A percentile compares a stretch with the other conserved stretches of the same genome.
These are phyloP conservation scores for Penicillium salamii DNA, from an alignment of 495 filamentous ascomycete species.

Conservation along the genomic window DNA sequence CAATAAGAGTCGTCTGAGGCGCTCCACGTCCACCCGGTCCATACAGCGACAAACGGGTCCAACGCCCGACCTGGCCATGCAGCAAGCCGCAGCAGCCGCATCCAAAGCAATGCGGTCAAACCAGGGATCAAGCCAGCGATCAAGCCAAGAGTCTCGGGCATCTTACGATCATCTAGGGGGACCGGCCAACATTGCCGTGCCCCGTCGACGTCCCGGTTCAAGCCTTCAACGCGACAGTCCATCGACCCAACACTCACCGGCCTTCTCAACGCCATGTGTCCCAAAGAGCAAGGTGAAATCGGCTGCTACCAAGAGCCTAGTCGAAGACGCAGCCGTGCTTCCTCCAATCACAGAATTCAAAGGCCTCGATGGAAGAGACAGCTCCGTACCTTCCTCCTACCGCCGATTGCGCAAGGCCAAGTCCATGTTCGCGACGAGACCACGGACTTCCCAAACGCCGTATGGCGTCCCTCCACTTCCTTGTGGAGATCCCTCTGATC, in stretches of 20 bases:
- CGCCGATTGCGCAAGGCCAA: constrained; percentile 69
- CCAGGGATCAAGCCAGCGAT: constrained; percentile 47
- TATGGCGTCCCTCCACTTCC: constrained; percentile 19
- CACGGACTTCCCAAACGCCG: constrained; percentile 30
- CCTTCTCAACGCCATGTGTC: constrained; percentile 4
- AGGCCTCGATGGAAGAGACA: constrained; percentile 56
- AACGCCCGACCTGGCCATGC: constrained; percentile 46
- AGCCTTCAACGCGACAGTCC: constrained; percentile 9
- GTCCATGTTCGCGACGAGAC: constrained; percentile 64
- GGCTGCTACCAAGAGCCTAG: constrained; percentile 9
- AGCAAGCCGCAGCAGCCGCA: constrained; percentile 64
- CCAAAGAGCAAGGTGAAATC: not conserved
- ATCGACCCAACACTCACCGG: not conserved
- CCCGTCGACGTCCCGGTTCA: constrained; percentile 23
- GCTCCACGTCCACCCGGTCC: constrained; percentile 63
- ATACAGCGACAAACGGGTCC: constrained; percentile 40
- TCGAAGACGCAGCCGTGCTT: constrained; percentile 21
- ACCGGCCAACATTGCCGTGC: constrained; percentile 38
- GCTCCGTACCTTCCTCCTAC: constrained; percentile 69
- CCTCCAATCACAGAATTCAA: constrained; percentile 35
- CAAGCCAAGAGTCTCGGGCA: constrained; percentile 25
- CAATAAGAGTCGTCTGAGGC: constrained; percentile 45
- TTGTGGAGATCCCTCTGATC: constrained; percentile 9
- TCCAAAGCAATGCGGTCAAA: constrained; percentile 61
- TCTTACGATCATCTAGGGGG: constrained; percentile 34